Evolutionary conservation across 1,284 basidiomycete genomes (phyloP), one percentile per base, ranked within the genome.

Genomic region (Apiotrichum sp.): DNA sequence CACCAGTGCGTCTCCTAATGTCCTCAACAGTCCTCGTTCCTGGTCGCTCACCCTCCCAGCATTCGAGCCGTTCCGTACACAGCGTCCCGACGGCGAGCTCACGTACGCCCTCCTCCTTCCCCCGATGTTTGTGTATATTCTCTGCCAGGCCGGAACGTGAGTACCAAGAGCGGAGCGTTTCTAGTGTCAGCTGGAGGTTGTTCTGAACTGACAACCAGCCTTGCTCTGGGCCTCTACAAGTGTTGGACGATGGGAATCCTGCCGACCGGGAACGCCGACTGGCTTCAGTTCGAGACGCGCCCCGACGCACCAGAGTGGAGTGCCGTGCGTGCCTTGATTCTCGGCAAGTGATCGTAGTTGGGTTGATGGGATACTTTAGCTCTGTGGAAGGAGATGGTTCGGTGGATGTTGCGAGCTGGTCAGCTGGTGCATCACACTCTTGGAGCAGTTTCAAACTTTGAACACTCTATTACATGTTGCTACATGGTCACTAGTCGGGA

Each of bases 201-300:
- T 14, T 35, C 29, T 7, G n/a, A 13, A 38, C 55, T 47, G 57
- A 47, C 49, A n/a, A 31, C 22, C 55, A 85, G 66, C 1, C 80
- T 93, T 22, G 82, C 79, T 4, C 83, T 93, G 35, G 91, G 91
- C 0, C 75, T 93, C 36, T 95, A 87, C 85, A 95, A 95, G 74
- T 93, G 89, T 75, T 84, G 84, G 48, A 83, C 85, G 0, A 92
- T 95, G 89, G 91, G 91, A 2, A 78, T 95, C 53, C 75, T 95
- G 33, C 91, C 91, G 0, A 87, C 84, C 2, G 89, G 90, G 1
- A 87, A 89, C 0, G 89, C 87, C 3, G 91, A 95, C 76, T 95
- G 91, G 89, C 77, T 93, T 51, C 89, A 88, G 29, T 93, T 93
- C 67, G 90, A 93, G 78, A 86, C 83, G 3, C 79, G 90, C 65